Conservation (phyloP, 2,329 filamentous ascomycete species). For the Colletotrichum siamense region DNA sequence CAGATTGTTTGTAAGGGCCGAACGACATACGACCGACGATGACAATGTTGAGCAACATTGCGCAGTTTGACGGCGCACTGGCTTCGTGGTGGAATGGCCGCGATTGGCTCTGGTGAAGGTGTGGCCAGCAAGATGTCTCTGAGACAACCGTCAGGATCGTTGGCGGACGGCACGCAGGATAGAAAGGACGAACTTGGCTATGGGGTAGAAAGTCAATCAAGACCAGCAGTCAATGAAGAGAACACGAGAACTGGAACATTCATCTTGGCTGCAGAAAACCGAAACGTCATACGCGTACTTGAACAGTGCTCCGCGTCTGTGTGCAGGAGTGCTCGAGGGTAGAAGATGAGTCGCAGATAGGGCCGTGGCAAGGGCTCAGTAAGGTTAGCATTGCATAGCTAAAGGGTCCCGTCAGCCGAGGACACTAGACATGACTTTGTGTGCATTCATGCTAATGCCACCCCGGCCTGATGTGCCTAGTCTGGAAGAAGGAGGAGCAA, state of each 20-base stretch:
- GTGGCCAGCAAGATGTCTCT: background rate
- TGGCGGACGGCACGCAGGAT: background rate
- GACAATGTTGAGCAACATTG: background rate
- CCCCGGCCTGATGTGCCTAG: background rate
- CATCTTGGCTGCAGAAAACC: background rate
- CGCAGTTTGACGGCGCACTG: background rate
- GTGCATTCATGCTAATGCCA: background rate
- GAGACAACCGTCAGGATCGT: background rate
- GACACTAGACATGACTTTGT: background rate
- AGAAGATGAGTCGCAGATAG: background rate
- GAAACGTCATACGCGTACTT: constrained; percentile 13
- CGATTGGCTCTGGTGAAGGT: background rate
- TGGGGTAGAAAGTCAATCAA: background rate
- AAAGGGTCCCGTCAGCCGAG: background rate
- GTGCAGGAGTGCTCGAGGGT: background rate
- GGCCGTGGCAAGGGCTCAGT: background rate
- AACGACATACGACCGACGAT: background rate
- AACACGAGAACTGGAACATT: background rate
- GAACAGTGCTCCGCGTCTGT: background rate
- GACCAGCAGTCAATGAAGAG: background rate
- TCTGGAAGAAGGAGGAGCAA: background rate
- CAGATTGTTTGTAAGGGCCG: background rate
- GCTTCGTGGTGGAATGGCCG: background rate
- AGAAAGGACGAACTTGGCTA: constrained; percentile 7
- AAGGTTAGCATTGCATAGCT: background rate